phyloP scores from a whole-genome alignment of 108 stramenopile genomes.

The Nitzschia palea region DNA sequence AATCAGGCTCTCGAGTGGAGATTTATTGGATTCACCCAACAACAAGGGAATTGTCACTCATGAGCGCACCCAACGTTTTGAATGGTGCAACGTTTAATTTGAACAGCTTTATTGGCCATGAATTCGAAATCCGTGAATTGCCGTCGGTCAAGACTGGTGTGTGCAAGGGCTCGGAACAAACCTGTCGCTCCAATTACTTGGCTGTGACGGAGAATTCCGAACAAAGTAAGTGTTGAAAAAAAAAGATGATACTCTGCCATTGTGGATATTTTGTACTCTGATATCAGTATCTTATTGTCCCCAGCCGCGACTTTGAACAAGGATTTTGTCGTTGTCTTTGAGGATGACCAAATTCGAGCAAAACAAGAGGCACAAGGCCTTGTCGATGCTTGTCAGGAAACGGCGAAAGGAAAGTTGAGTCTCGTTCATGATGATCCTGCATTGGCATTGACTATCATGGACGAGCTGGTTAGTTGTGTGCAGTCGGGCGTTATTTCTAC shows the following conservation, averaged over 20 bases:
- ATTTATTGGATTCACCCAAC: constrained; percentile 69
- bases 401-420: constrained; percentile 23
- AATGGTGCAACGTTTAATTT: constrained; percentile 43
- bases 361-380: constrained; percentile 42
- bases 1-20: constrained; percentile 56
- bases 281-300: not conserved
- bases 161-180: constrained; percentile 50
- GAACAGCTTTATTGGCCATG: constrained; percentile 71
- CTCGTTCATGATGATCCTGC: constrained; percentile 8
- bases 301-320: constrained; percentile 11
- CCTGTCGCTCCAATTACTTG: constrained; percentile 53
- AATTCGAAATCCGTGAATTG: constrained; percentile 74
- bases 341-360: constrained; percentile 65
- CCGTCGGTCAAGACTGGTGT: constrained; percentile 48
- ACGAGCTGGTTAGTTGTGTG: constrained; percentile 35
- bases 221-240: constrained; percentile 64
- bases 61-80: constrained; percentile 47
- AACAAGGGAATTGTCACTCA: constrained; percentile 44
- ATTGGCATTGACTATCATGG: constrained; percentile 13
- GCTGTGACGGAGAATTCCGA: constrained; percentile 60
- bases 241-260: not conserved
- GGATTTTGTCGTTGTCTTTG: constrained; percentile 34
- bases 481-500: constrained; percentile 22
- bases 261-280: not conserved
- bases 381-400: constrained; percentile 44